Base-by-base conservation (phyloP, 2,329 filamentous ascomycete genomes). In the Polychaeton citri region DNA sequence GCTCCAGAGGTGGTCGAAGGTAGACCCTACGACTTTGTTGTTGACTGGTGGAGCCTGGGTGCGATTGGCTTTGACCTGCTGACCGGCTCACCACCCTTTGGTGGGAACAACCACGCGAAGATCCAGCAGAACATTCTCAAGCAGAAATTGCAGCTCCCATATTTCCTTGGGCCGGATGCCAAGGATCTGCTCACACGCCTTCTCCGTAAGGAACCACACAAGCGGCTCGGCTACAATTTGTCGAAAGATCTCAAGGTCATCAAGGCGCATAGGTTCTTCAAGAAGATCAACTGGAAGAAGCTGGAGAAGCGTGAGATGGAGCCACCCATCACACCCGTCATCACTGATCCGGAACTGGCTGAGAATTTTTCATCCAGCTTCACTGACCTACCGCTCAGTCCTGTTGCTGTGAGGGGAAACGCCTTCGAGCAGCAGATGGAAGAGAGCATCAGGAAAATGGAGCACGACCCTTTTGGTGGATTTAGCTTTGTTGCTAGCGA, bases 11-110 rank as follows among this genome's bases (percentile, higher is more conserved):
- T 98, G 35, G 76, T 98, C 41, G 73, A 79, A 43, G 87, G 86
- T 42, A 78, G 82, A 45, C 79, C 83, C 46, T 98, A 98, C 58
- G 87, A 88, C 52, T 88, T 87, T 59, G 79, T 86, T 1, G 92
- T 95, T 13, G 90, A 98, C 63, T 98, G 88, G 88, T 98, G 90
- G 90, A 94, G 87, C 4, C 79, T 98, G 32, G 90, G 92, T 21
- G 87, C 88, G 2, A 72, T 98, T 32, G 86, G 84, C 21, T 93
- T 79, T 58, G 90, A 98, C 57, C 68, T 98, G 21, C 78, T 98
- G 57, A 96, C 88, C 7, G 90, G 92, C 36, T 79, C 79, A 37
- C 86, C 88, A 6, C 90, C 92, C 0, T 98, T 96, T 64, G 76
- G 76, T 18, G 90, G 84, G 30, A 79, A 79, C 58, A 96, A 95